Evolutionary conservation across 2,329 filamentous ascomycete genomes (phyloP), one percentile per base, ranked within the genome.

Genomic region (Diatrype stigma): DNA sequence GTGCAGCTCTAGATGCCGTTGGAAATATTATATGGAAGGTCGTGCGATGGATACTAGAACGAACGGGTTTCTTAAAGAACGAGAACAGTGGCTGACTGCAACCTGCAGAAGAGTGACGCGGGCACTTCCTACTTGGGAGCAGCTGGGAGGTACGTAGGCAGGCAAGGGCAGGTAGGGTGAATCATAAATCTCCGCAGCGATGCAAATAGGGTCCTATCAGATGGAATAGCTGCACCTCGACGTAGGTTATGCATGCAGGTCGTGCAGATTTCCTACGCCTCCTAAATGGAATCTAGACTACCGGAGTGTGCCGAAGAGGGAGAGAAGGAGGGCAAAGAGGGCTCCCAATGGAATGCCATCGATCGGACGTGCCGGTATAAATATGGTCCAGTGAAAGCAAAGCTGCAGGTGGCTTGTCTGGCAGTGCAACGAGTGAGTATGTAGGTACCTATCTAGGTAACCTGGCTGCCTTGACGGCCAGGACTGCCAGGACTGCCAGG

Each of bases 361-460:
- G 38, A 52, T 51, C 53, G 45, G 53, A 45, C 22, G 42, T 37
- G 46, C 37, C 3, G n/a, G n/a, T n/a, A n/a, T 6, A 45, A 21
- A 17, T 48, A 8, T 40, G 23, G n/a, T 19, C 52, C 35, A 53
- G 51, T 40, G 23, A 50, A 26, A 46, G n/a, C n/a, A n/a, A n/a
- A n/a, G n/a, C n/a, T n/a, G n/a, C n/a, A n/a, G n/a, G n/a, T n/a
- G n/a, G n/a, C n/a, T n/a, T n/a, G n/a, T 42, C 45, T 46, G 45
- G 51, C 51, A 45, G 56, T 60, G 56, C 53, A 59, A 49, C 58
- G 51, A 58, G 59, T 56, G 48, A 42, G 26, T 51, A n/a, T n/a
- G n/a, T n/a, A n/a, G n/a, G n/a, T n/a, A n/a, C n/a, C n/a, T n/a
- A n/a, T n/a, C n/a, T n/a, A n/a, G n/a, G n/a, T n/a, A n/a, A n/a